phyloP scores from a whole-genome alignment of 2,329 filamentous ascomycete species.

The Polychaeton citri region DNA sequence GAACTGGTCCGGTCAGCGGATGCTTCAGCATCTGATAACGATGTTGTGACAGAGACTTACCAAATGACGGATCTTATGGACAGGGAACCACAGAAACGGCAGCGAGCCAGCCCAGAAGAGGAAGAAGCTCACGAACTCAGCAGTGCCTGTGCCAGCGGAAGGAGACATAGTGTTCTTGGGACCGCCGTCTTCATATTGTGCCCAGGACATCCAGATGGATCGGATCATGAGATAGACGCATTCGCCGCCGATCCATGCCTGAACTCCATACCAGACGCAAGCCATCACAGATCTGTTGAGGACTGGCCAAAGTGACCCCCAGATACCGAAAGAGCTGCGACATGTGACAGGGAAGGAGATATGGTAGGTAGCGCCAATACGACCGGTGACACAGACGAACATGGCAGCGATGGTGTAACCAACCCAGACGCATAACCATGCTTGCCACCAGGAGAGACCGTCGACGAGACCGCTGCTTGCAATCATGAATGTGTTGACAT shows the following conservation, averaged over 20 bases:
- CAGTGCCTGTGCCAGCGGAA: slow-evolving; percentile 57
- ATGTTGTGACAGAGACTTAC: too few relatives aligned
- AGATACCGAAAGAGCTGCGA: slow-evolving; percentile 72
- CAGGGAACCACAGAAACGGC: slow-evolving; percentile 78
- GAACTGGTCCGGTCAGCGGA: too few relatives aligned
- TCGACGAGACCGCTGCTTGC: slow-evolving; percentile 58
- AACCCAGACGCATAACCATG: slow-evolving; percentile 36
- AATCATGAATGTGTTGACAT: slow-evolving; percentile 56
- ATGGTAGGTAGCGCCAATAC: slow-evolving; percentile 77
- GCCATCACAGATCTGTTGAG: slow-evolving; percentile 82
- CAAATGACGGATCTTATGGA: slow-evolving; percentile 75
- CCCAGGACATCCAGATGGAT: slow-evolving; percentile 56
- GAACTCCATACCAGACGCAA: slow-evolving; percentile 79
- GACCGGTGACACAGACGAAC: slow-evolving; percentile 67
- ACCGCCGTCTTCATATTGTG: slow-evolving; percentile 22
- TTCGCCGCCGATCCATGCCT: slow-evolving; percentile 62
- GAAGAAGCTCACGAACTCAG: slow-evolving; percentile 69
- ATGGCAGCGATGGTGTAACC: slow-evolving; percentile 65
- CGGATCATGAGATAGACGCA: slow-evolving; percentile 85
- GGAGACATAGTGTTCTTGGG: slow-evolving; percentile 55
- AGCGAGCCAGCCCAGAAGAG: slow-evolving; percentile 73
- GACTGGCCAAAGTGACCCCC: slow-evolving; percentile 79
- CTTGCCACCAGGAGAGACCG: slow-evolving; percentile 39
- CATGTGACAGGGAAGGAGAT: slow-evolving; percentile 76
- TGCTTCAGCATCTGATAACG: too few relatives aligned